Conservation (phyloP, 345 rosid species). For the Abelmoschus esculentus region DNA sequence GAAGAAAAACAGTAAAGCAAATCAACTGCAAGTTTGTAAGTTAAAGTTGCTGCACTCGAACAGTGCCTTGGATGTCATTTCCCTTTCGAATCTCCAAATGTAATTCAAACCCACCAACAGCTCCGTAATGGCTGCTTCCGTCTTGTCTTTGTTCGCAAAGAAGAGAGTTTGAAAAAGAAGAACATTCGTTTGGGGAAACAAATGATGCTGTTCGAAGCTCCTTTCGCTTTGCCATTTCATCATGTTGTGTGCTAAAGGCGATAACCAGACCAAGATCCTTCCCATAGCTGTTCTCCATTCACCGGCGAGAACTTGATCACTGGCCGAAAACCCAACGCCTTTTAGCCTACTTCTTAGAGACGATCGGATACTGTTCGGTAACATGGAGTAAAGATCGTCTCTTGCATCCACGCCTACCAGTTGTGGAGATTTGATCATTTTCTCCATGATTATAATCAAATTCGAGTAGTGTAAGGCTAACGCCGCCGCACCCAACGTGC, state of each 20-base stretch:
- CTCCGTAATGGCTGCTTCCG: slow-evolving; percentile 96
- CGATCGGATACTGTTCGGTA: slow-evolving; percentile 64
- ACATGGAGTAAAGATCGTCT: slow-evolving; percentile 80
- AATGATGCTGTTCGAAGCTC: slow-evolving; percentile 78
- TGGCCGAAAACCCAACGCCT: slow-evolving; percentile 74
- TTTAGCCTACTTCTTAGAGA: slow-evolving; percentile 56
- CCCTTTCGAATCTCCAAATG: slow-evolving; percentile 93
- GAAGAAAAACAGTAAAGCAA: background rate
- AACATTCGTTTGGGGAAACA: slow-evolving; percentile 43
- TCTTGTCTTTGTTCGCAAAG: slow-evolving; percentile 79
- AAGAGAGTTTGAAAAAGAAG: slow-evolving; percentile 72
- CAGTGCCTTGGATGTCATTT: slow-evolving; percentile 86
- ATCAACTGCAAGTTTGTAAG: too few species aligned
- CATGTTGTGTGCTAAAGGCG: slow-evolving; percentile 93
- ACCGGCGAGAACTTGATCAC: slow-evolving; percentile 63
- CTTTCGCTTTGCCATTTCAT: slow-evolving; percentile 96
- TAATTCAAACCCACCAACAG: slow-evolving; percentile 90
- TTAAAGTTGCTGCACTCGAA: slow-evolving; percentile 10
- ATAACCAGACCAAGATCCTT: slow-evolving; percentile 71
- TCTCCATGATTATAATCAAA: slow-evolving; percentile 80
- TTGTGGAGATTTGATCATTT: slow-evolving; percentile 90
- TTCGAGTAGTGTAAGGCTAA: slow-evolving; percentile 78
- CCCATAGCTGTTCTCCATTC: slow-evolving; percentile 84
- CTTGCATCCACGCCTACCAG: slow-evolving; percentile 84
- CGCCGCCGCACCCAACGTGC: slow-evolving; percentile 72